Conservation (phyloP, 106 monocot species). For the Allium fistulosum region DNA sequence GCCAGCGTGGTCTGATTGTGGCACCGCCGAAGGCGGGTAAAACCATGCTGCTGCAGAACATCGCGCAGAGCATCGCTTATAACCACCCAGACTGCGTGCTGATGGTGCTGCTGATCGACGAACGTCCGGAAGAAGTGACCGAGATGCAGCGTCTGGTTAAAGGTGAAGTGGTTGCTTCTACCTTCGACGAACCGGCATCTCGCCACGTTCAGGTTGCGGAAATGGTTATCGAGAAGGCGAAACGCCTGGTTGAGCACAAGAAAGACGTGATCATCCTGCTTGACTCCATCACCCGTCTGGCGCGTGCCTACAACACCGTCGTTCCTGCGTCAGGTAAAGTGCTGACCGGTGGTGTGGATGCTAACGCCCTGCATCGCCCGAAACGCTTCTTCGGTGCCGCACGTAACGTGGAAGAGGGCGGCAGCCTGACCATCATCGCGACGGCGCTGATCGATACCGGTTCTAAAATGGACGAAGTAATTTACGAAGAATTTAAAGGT, state of each 20-base stretch:
- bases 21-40: conserved; percentile 7
- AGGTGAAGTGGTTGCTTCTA: conserved; percentile 2
- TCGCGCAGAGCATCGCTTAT: neutral
- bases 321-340: too few relatives aligned
- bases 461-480: neutral
- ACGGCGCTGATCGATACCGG: conserved; percentile 5
- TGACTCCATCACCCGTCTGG: too few relatives aligned
- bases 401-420: conserved; percentile 5
- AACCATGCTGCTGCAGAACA: conserved; percentile 2
- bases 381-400: too few relatives aligned
- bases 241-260: too few relatives aligned
- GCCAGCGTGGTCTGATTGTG: neutral
- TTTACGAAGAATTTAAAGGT: neutral
- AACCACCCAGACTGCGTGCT: neutral
- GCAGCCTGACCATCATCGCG: neutral
- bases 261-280: too few relatives aligned
- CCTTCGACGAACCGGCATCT: too few relatives aligned
- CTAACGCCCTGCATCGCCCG: too few relatives aligned
- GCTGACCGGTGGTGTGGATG: too few relatives aligned
- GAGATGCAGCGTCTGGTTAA: neutral
- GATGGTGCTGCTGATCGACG: conserved; percentile 4
- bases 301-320: too few relatives aligned
- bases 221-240: too few relatives aligned
- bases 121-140: neutral
- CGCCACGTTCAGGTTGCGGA: too few relatives aligned